These are phyloP conservation scores for Agarophyton chilense DNA, from an alignment of 23 red algal genomes.

Conservation along the genomic window DNA sequence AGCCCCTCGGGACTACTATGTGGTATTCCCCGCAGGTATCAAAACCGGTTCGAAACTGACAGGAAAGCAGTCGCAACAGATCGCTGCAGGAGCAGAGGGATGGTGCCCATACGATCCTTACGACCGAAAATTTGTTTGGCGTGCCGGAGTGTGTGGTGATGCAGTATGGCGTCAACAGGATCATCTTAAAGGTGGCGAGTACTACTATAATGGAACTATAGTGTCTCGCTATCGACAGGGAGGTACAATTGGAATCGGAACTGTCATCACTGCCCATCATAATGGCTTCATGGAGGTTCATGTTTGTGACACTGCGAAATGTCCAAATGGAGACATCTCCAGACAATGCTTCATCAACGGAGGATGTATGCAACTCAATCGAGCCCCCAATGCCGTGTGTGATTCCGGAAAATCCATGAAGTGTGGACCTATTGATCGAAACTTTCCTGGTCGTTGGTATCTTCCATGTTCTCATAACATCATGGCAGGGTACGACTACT, in stretches of 20 bases:
- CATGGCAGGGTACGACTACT: not conserved
- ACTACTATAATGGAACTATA: conserved; percentile 11
- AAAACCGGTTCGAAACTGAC: not conserved
- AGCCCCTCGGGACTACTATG: conserved; percentile 48
- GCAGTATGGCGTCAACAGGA: conserved; percentile 21
- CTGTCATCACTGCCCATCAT: conserved; percentile 57
- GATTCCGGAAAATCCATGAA: conserved; percentile 27
- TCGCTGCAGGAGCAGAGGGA: conserved; percentile 16
- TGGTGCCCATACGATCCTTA: conserved; percentile 52
- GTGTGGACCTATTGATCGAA: conserved; percentile 67
- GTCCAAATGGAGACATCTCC: conserved; percentile 30
- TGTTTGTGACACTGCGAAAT: conserved; percentile 50
- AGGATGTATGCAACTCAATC: conserved; percentile 43
- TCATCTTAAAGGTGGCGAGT: conserved; percentile 46
- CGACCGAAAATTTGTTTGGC: conserved; percentile 24
- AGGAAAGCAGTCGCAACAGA: conserved; percentile 9
- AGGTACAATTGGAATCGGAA: conserved; percentile 21
- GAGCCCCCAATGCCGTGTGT: conserved; percentile 43
- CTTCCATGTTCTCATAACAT: conserved; percentile 39
- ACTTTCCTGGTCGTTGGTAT: conserved; percentile 67
- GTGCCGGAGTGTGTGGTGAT: conserved; percentile 52
- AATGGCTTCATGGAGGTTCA: conserved; percentile 69
- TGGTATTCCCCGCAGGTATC: conserved; percentile 38
- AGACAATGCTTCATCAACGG: conserved; percentile 28
- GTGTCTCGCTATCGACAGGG: conserved; percentile 28